Conservation (phyloP, 2,329 filamentous ascomycete genomes). For the Xylariales sp. region DNA sequence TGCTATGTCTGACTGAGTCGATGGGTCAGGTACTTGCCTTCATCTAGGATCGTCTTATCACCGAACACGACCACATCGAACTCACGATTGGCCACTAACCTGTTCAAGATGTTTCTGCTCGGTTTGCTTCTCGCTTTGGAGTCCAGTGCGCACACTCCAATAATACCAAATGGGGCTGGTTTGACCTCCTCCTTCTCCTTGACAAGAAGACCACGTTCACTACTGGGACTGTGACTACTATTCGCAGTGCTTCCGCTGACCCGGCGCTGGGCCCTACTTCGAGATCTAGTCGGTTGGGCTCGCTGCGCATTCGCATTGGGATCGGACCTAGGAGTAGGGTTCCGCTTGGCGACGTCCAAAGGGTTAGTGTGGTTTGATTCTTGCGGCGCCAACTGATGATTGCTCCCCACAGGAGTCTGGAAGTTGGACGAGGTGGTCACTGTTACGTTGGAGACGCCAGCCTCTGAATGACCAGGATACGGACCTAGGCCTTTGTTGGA, state of each 20-base stretch:
- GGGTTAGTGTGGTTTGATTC: conserved; percentile 37
- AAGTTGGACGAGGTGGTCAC: conserved; percentile 47
- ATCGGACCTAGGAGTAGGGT: conserved; percentile 24
- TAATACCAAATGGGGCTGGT: conserved; percentile 59
- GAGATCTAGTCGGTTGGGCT: conserved; percentile 50
- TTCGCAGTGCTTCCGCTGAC: conserved; percentile 79
- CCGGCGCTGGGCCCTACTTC: conserved; percentile 66
- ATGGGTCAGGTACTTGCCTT: conserved; percentile 46
- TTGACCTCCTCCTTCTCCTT: conserved; percentile 58
- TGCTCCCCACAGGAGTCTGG: conserved; percentile 35
- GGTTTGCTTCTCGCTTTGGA: conserved; percentile 96
- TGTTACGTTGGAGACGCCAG: conserved; percentile 46
- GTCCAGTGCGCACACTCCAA: conserved; percentile 93
- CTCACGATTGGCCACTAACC: conserved; percentile 82
- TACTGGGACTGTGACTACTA: conserved; percentile 75
- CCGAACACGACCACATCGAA: conserved; percentile 98
- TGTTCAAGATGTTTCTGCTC: conserved; percentile 90
- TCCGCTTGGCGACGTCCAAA: conserved; percentile 42
- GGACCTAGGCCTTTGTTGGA: conserved; percentile 35
- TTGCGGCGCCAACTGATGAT: conserved; percentile 42
- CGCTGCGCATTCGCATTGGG: conserved; percentile 26
- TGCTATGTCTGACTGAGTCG: neutral
- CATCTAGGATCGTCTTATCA: conserved; percentile 96
- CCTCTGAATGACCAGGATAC: conserved; percentile 42
- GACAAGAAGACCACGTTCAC: conserved; percentile 48